Conservation (phyloP, 805 yeast species). For the Lipomyces anomalus region DNA sequence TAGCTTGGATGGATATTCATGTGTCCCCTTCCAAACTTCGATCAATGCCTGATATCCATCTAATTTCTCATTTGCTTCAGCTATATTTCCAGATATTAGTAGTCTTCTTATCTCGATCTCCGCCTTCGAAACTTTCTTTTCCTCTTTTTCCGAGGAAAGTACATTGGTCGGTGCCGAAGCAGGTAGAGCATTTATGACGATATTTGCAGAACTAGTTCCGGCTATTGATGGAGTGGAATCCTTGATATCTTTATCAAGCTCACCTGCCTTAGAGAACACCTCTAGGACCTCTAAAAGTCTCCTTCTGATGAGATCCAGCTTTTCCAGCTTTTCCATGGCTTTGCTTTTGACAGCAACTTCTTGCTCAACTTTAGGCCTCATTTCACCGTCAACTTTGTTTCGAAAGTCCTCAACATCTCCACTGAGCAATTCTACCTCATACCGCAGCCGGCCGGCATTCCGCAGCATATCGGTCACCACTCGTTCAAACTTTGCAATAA, state of each 20-base stretch:
- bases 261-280: conserved; percentile 13
- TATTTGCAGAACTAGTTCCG: no score
- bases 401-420: conserved; percentile 20
- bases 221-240: no score
- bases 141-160: no score
- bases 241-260: conserved; percentile 12
- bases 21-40: conserved; percentile 21
- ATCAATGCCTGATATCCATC: conserved; percentile 8
- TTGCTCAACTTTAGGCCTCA: conserved; percentile 13
- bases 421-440: conserved; percentile 22
- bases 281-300: conserved; percentile 17
- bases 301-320: conserved; percentile 20
- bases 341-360: conserved; percentile 14
- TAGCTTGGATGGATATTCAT: conserved; percentile 11
- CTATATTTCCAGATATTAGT: conserved; percentile 10
- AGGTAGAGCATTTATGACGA: no score
- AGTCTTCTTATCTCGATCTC: conserved; percentile 11
- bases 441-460: conserved; percentile 15
- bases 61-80: conserved; percentile 13
- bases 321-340: conserved; percentile 21
- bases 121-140: not conserved
- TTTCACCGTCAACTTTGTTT: conserved; percentile 3
- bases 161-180: conserved; percentile 4
- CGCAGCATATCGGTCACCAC: conserved; percentile 21
- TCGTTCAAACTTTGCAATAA: conserved; percentile 14